These are phyloP conservation scores for Saccharum spontaneum DNA, from an alignment of 176 grass and related monocot species.

Conservation along the genomic window DNA sequence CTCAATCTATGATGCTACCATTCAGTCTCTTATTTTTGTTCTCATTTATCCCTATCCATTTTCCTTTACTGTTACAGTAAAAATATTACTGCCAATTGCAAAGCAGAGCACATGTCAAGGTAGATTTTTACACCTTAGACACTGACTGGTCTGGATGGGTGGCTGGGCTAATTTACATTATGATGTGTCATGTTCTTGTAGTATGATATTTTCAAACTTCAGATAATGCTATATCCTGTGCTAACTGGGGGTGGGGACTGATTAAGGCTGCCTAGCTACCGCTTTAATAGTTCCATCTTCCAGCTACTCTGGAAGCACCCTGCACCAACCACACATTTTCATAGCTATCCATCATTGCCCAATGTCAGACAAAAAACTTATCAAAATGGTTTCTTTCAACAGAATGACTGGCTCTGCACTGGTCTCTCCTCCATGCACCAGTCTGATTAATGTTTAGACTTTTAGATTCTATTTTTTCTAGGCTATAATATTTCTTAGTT, in stretches of 20 bases:
- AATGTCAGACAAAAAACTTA: constrained; percentile 18
- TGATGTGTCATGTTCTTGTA: constrained; percentile 25
- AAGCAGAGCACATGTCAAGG: background rate
- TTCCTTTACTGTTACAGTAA: constrained; percentile 18
- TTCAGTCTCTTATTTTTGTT: background rate
- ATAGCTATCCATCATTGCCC: constrained; percentile 16
- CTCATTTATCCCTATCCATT: background rate
- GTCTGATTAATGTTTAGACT: constrained; percentile 1
- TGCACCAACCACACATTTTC: constrained; percentile 24
- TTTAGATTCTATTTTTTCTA: constrained; percentile 11
- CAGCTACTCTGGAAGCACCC: constrained; percentile 32
- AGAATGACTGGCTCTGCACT: constrained; percentile 1
- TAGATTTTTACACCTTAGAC: constrained; percentile 17
- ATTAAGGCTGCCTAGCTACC: constrained; percentile 45
- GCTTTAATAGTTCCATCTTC: constrained; percentile 37
- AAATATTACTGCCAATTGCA: constrained; percentile 3
- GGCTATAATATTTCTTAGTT: background rate
- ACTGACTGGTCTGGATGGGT: constrained; percentile 11
- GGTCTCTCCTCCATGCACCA: constrained; percentile 4
- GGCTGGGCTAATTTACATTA: constrained; percentile 27
- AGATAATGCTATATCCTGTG: constrained; percentile 23
- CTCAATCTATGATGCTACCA: constrained; percentile 29
- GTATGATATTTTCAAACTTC: constrained; percentile 24
- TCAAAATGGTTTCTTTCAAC: constrained; percentile 14
- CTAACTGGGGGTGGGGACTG: constrained; percentile 2